These are phyloP conservation scores for Planoprotostelium fungivorum DNA, from an alignment of 78 protist species.

Conservation along the genomic window DNA sequence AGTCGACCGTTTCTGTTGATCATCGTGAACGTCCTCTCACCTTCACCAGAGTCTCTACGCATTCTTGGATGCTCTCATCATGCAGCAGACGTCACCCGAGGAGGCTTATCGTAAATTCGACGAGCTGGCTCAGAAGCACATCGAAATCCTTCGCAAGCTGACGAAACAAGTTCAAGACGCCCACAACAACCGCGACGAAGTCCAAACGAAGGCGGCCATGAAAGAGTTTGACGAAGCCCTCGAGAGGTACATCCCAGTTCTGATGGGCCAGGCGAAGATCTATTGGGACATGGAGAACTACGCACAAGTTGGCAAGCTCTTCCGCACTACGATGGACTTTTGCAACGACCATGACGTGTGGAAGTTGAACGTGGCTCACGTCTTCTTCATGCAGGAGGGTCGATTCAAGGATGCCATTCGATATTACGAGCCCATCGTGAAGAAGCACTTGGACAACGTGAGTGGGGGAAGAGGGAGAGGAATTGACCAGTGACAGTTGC, in stretches of 20 bases:
- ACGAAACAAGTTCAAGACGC: conserved; percentile 70
- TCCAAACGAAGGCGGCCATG: conserved; percentile 35
- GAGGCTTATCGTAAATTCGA: conserved; percentile 73
- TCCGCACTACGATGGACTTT: conserved; percentile 62
- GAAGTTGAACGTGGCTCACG: conserved; percentile 83
- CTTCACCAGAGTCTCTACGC: conserved; percentile 35
- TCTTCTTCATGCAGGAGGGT: conserved; percentile 68
- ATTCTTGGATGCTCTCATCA: conserved; percentile 64
- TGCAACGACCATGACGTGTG: conserved; percentile 75
- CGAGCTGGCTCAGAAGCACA: conserved; percentile 28
- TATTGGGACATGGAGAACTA: conserved; percentile 79
- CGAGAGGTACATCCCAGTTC: conserved; percentile 70
- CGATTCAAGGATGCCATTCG: conserved; percentile 72
- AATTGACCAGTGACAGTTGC: not conserved
- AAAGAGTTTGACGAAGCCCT: conserved; percentile 61
- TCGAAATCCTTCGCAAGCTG: conserved; percentile 47
- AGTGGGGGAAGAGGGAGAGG: not conserved
- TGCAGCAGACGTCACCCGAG: conserved; percentile 48
- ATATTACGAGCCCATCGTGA: conserved; percentile 72
- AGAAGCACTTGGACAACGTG: conserved; percentile 18
- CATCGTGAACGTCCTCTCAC: not conserved
- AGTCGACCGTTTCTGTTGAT: not conserved
- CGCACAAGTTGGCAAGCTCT: conserved; percentile 20
- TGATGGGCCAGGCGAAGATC: conserved; percentile 76
- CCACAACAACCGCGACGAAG: conserved; percentile 14